Conservation (phyloP, 495 filamentous ascomycete genomes). For the Glarea lozoyensis region DNA sequence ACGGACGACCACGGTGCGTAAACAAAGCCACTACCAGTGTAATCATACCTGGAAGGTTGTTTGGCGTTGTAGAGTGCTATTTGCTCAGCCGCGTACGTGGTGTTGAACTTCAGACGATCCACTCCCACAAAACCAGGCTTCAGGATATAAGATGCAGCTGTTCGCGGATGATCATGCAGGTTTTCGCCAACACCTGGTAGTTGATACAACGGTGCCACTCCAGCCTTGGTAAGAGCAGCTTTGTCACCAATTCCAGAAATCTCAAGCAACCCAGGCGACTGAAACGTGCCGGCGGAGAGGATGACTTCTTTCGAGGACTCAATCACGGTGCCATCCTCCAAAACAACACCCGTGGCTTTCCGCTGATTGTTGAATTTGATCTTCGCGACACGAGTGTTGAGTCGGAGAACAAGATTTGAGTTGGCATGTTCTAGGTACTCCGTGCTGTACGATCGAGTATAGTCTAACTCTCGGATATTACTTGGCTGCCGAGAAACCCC, state of each 20-base stretch:
- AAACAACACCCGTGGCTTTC: conserved; percentile 22
- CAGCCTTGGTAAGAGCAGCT: conserved; percentile 31
- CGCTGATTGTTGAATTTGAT: conserved; percentile 30
- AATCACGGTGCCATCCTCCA: conserved; percentile 18
- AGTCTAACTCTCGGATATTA: conserved; percentile 27
- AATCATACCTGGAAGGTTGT: conserved; percentile 21
- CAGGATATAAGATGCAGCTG: conserved; percentile 21
- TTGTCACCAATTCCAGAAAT: conserved; percentile 14
- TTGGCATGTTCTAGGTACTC: conserved; percentile 21
- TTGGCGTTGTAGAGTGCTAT: conserved; percentile 11
- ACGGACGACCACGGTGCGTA: conserved; percentile 14
- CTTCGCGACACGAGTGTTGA: conserved; percentile 36
- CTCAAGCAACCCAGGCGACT: conserved; percentile 13
- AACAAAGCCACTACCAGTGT: conserved; percentile 18
- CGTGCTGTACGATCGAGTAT: conserved; percentile 30
- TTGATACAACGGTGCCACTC: conserved; percentile 45
- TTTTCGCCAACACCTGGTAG: conserved; percentile 52
- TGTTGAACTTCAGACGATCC: conserved; percentile 21
- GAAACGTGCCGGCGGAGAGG: conserved; percentile 9
- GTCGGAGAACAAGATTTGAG: conserved; percentile 36
- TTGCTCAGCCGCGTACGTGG: conserved; percentile 18
- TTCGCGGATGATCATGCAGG: conserved; percentile 48
- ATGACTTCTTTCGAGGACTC: conserved; percentile 15
- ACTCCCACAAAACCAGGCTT: conserved; percentile 12
- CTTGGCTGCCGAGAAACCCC: conserved; percentile 30